These are phyloP conservation scores for Cryptomeria japonica DNA, from an alignment of 75 land plant species.

Conservation along the genomic window DNA sequence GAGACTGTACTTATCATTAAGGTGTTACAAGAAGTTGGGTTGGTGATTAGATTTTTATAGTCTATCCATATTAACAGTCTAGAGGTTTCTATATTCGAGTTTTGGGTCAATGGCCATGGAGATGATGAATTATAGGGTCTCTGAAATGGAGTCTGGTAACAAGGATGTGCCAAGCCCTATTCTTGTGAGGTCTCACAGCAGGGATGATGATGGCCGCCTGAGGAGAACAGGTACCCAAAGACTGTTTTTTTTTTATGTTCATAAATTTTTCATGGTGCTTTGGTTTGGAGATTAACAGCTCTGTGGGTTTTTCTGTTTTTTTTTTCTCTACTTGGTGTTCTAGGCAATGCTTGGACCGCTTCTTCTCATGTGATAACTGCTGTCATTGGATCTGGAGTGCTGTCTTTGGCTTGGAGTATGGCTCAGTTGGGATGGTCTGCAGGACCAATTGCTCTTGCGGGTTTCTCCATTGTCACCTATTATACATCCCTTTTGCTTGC, in stretches of 20 bases:
- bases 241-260: neutral
- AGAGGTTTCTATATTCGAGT: no score
- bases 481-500: conserved; percentile 66
- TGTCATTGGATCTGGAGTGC: conserved; percentile 89
- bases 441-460: conserved; percentile 52
- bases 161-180: neutral
- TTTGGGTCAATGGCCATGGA: neutral
- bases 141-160: neutral
- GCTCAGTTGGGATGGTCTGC: conserved; percentile 84
- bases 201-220: neutral
- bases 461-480: conserved; percentile 67
- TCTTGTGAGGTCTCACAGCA: neutral
- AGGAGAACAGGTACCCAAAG: conserved; percentile 16
- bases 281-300: neutral
- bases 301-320: conserved; percentile 10
- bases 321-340: neutral
- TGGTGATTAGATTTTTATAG: neutral
- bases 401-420: conserved; percentile 83
- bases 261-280: neutral
- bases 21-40: neutral
- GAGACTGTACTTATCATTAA: neutral
- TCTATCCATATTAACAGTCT: neutral
- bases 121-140: neutral
- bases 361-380: conserved; percentile 89
- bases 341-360: conserved; percentile 73